Percentiles rank a stretch among this genome's conserved stretches.
Conservation (phyloP, 805 yeast genomes). For the Millerago galiae region DNA sequence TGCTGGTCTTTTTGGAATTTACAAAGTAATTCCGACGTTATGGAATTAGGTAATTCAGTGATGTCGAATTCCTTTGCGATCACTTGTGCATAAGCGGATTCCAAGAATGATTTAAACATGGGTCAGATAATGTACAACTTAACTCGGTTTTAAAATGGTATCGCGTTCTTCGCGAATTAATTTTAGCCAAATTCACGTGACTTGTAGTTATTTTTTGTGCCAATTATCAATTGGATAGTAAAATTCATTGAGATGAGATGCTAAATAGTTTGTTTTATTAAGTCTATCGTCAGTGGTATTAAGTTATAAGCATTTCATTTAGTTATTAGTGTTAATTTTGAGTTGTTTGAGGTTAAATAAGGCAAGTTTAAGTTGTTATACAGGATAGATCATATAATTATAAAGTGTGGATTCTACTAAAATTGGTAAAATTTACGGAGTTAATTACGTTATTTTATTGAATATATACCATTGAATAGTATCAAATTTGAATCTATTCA, state of each 20-base stretch:
- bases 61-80: background rate
- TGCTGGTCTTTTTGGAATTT: slow-evolving; percentile 1
- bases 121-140: too few relatives aligned
- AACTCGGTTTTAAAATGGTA: too few relatives aligned
- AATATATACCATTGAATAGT: background rate
- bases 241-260: background rate
- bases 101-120: background rate
- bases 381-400: too few relatives aligned
- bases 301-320: too few relatives aligned
- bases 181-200: slow-evolving; percentile 1
- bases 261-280: too few relatives aligned
- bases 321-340: too few relatives aligned
- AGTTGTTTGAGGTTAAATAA: too few relatives aligned
- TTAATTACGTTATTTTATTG: background rate
- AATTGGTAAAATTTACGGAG: background rate
- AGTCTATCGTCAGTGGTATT: too few relatives aligned
- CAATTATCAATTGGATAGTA: background rate
- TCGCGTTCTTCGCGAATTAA: too few relatives aligned
- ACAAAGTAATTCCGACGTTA: background rate
- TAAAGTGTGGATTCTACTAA: slow-evolving; percentile 1
- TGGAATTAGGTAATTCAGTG: background rate
- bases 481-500: slow-evolving; percentile 1
- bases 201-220: slow-evolving; percentile 3
- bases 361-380: too few relatives aligned
- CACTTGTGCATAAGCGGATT: too few relatives aligned